These are phyloP conservation scores for Candida endomychidarum DNA, from an alignment of 805 yeast species.

Conservation along the genomic window DNA sequence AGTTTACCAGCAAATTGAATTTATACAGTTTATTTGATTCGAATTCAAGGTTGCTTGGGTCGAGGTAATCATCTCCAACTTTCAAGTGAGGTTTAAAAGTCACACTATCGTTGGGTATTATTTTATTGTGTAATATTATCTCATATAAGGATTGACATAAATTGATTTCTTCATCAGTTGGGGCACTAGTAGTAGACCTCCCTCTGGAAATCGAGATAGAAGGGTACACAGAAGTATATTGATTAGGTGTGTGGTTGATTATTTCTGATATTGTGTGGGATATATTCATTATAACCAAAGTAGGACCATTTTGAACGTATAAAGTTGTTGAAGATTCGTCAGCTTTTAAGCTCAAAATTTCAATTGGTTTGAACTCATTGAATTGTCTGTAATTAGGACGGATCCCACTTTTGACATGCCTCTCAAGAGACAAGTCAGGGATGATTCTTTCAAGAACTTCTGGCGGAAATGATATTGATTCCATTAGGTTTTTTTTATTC, in stretches of 20 bases:
- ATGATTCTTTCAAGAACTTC: slow-evolving; percentile 80
- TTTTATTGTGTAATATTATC: slow-evolving; percentile 53
- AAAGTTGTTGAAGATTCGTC: slow-evolving; percentile 17
- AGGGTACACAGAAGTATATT: slow-evolving; percentile 55
- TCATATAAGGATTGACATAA: slow-evolving; percentile 66
- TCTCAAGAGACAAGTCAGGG: slow-evolving; percentile 78
- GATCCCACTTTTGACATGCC: slow-evolving; percentile 71
- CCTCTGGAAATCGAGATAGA: slow-evolving; percentile 78
- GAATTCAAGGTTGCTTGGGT: slow-evolving; percentile 10
- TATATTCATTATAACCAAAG: slow-evolving; percentile 14
- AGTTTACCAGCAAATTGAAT: slow-evolving; percentile 64
- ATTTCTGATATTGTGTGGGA: slow-evolving; percentile 12
- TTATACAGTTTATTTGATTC: slow-evolving; percentile 20
- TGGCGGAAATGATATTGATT: slow-evolving; percentile 65
- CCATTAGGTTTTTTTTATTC: slow-evolving; percentile 11
- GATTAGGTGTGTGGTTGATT: slow-evolving; percentile 10
- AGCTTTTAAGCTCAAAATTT: slow-evolving; percentile 29
- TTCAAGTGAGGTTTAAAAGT: slow-evolving; percentile 27
- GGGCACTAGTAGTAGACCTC: slow-evolving; percentile 75
- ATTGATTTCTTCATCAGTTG: slow-evolving; percentile 82
- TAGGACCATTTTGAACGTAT: slow-evolving; percentile 16
- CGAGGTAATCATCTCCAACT: slow-evolving; percentile 11
- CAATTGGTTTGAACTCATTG: slow-evolving; percentile 67
- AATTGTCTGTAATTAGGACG: slow-evolving; percentile 74
- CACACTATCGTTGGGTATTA: slow-evolving; percentile 39